phyloP scores from a whole-genome alignment of 2,329 filamentous ascomycete genomes.

The Westerdykella ornata region DNA sequence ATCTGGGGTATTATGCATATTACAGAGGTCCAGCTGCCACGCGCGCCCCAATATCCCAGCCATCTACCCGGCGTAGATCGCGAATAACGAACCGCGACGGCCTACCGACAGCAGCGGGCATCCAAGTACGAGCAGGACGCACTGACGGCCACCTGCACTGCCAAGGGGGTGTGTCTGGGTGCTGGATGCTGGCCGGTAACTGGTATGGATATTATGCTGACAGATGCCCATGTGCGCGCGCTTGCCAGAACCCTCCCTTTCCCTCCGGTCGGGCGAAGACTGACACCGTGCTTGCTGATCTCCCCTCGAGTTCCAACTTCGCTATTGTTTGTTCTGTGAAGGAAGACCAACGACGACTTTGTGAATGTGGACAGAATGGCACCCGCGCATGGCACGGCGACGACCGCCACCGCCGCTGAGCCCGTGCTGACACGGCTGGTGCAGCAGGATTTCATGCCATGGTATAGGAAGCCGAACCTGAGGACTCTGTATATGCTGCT shows the following conservation, averaged over 20 bases:
- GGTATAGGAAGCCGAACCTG: slow-evolving; percentile 36
- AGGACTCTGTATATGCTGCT: slow-evolving; percentile 33
- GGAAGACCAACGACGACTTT: background rate
- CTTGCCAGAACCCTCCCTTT: background rate
- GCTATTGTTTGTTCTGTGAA: background rate
- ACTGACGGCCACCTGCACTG: too few relatives aligned
- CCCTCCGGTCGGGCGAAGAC: background rate
- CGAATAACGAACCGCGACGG: background rate
- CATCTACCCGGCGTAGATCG: background rate
- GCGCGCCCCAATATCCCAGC: background rate
- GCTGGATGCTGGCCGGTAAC: background rate
- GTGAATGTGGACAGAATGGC: slow-evolving; percentile 2
- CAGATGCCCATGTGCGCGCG: background rate
- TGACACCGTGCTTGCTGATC: background rate
- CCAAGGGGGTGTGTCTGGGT: too few relatives aligned
- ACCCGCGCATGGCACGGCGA: background rate
- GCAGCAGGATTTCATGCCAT: slow-evolving; percentile 32
- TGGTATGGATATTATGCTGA: background rate
- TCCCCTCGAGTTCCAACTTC: background rate
- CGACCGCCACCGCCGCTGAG: slow-evolving; percentile 20
- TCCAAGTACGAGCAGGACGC: background rate
- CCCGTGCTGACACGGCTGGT: slow-evolving; percentile 39
- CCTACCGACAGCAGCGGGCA: background rate
- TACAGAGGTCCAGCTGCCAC: background rate
- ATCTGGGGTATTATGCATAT: background rate